Evolutionary conservation across 2,329 filamentous ascomycete species (phyloP), one percentile per base, ranked within the genome.

Genomic region (Aureobasidium sp.): DNA sequence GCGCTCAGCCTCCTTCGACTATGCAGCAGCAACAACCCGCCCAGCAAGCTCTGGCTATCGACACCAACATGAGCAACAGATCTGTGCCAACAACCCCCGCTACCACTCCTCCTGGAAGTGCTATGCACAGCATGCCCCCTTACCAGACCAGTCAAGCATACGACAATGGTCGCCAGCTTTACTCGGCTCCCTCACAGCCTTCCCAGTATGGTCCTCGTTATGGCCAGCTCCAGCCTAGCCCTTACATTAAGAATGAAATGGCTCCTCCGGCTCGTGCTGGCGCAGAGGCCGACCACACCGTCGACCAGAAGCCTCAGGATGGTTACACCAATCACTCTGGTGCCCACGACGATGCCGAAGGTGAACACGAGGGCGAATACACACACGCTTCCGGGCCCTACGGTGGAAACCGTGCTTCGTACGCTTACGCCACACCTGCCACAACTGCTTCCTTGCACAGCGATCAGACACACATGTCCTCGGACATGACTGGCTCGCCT

Each of bases 81-180:
- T 95, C 90, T 65, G 90, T 96, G 81, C 91, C 91, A 60, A 90
- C 88, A 11, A 95, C 90, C n/a, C 91, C 91, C 64, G 91, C 91
- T 29, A 96, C 69, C 50, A 70, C 93, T 0, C 92, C 93, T 14
- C 93, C 93, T 0, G 91, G 90, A 27, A 84, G 82, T 64, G 81
- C 83, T 31, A 81, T 95, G 65, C 88, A 91, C 68, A 86, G 83
- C 70, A 91, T 96, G 82, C 88, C 88, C 68, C 78, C 85, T 3
- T 96, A 96, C 73, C 87, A 86, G 57, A 82, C 77, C 67, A 85
- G 79, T 62, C 89, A 86, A 74, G 78, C 80, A 49, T 96, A 96
- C 70, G 90, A 96, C 70, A 83, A 76, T 69, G 85, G 89, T 11
- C 85, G 93, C 64, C 84, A 86, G 50, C 86, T 94, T 76, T 96